phyloP scores from a whole-genome alignment of 106 monocot genomes.

The Vanilla planifolia region DNA sequence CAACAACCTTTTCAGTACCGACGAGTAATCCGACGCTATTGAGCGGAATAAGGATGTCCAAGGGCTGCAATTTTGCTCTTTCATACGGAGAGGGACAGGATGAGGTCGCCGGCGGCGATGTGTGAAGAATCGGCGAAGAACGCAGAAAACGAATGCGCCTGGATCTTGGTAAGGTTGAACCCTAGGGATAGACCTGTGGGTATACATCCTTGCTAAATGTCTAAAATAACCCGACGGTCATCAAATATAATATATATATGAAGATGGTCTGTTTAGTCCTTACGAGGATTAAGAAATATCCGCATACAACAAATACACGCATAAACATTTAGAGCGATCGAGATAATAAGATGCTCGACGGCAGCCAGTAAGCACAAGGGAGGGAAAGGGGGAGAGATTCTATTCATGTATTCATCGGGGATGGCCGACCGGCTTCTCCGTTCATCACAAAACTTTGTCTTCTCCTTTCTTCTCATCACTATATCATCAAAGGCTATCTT shows the following conservation, averaged over 20 bases:
- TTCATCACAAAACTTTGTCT: no score
- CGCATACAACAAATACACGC: constrained; percentile 4
- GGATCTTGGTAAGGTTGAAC: background rate
- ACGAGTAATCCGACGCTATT: no score
- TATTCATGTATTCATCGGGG: no score
- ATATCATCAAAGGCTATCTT: no score
- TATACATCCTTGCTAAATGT: background rate
- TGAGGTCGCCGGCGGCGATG: constrained; percentile 1
- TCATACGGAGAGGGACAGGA: background rate
- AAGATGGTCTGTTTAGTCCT: background rate
- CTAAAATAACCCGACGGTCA: background rate
- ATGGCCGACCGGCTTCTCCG: no score
- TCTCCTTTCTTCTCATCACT: no score
- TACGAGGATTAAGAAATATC: background rate
- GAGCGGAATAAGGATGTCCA: background rate
- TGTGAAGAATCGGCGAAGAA: background rate
- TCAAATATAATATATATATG: background rate
- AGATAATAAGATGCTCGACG: background rate
- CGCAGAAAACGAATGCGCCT: background rate
- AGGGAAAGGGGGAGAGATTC: background rate
- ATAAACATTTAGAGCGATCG: background rate
- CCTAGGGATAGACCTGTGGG: constrained; percentile 5
- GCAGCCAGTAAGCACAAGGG: background rate
- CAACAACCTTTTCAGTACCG: no score
- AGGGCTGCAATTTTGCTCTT: background rate